Evolutionary conservation across 306 rosid species (phyloP), one percentile per base, ranked within the genome.

Genomic region (Cyclanthera cordifolia): DNA sequence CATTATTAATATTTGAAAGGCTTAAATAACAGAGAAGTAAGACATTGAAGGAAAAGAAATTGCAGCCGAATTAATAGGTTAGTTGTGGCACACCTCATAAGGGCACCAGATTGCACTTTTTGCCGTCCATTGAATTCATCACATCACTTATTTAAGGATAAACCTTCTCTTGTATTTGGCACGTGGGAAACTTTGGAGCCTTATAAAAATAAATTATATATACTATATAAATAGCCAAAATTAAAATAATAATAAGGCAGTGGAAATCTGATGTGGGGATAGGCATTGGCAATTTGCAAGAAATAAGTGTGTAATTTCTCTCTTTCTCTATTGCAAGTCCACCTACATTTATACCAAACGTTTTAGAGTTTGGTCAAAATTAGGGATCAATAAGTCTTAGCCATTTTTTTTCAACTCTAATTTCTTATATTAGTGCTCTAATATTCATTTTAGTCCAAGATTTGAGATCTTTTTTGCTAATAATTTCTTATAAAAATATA

Each of bases 81-180:
- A 5, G 51, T 60, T 67, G 83, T 79, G 88, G 88, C 69, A 81
- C 95, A 86, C 84, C 81, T 84, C 89, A 86, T 68, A 67, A 10
- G 53, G 73, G 76, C 89, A 84, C 82, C 56, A 59, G 2, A 28
- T 4, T 34, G 41, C 41, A 34, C 41, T 5, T 34, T 34, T 34
- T 9, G 41, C 41, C 41, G 7, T 34, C 41, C 41, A 5, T 34
- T 63, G 9, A 65, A 21, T 43, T 64, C 69, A 43, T 43, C 41
- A 64, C 34, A 13, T 64, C 34, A 64, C n/a, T 64, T 43, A 64
- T 10, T 21, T 12, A 21, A 11, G 37, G 53, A 64, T 41, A 21
- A 64, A 19, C 30, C 13, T 7, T 55, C 56, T 17, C 27, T 19
- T n/a, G 13, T 54, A 3, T 8, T 71, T 72, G 75, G 13, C 83